Evolutionary conservation across 768 basidiomycete species (phyloP), one percentile per base, ranked within the genome.

Genomic region (Daedaleopsis sinensis): DNA sequence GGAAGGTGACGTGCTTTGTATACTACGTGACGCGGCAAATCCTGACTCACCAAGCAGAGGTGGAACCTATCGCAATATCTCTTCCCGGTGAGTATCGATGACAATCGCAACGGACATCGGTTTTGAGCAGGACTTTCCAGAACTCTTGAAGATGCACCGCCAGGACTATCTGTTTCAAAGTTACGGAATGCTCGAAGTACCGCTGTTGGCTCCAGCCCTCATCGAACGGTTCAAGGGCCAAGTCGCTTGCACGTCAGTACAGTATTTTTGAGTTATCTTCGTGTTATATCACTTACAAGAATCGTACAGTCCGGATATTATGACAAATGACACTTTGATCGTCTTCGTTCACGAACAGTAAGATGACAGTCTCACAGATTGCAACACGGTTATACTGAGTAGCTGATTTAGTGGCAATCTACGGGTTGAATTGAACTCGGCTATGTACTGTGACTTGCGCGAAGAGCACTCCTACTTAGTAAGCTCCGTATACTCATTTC

Each of bases 321-420:
- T 92, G 68, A 82, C 88, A 27, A 88, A 90, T 57, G 77, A 85
- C 35, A 93, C 90, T 0, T 69, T 98, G 24, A 84, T 98, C 32
- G 75, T 98, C 44, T 93, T 98, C 69, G 86, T 91, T 6, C 97
- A 99, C 75, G 96, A 98, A 78, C 94, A 98, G 96, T 96, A 72
- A 72, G 93, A 76, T 32, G 11, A 19, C 18, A 5, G 36, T 32
- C 55, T 19, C 42, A 46, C 49, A 21, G 8, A 38, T 47, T 18
- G 35, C 21, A 4, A 3, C 37, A 5, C 32, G 12, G 61, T 51
- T 35, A 60, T 55, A 15, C 47, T 39, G 27, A 32, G 7, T 32
- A 32, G 21, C 50, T 11, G 49, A 52, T 55, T 11, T 62, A 97
- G 96, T 68, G 96, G 96, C 32, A 95, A 96, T 68, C 77, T 98